Conservation (phyloP, 2,329 filamentous ascomycete species). For the Penicillium palitans region DNA sequence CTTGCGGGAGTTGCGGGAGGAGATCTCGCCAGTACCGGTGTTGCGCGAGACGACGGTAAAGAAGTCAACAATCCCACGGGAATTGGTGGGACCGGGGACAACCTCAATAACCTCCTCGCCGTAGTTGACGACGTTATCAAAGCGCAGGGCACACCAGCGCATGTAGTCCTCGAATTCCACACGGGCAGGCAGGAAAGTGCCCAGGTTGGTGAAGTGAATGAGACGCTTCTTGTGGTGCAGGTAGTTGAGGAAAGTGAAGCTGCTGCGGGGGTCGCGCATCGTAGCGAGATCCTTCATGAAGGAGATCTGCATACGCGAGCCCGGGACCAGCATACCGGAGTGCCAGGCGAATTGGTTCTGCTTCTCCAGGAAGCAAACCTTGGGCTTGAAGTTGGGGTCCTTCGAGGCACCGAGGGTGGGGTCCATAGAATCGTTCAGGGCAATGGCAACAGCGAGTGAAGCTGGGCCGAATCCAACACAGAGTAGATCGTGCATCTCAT, state of each 20-base stretch:
- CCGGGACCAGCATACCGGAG: conserved; percentile 89
- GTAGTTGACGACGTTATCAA: conserved; percentile 72
- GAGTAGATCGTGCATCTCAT: conserved; percentile 77
- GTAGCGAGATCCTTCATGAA: conserved; percentile 96
- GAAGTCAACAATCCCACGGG: conserved; percentile 55
- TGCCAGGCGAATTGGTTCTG: conserved; percentile 87
- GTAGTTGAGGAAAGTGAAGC: conserved; percentile 96
- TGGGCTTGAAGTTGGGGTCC: conserved; percentile 53
- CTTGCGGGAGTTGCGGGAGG: conserved; percentile 47
- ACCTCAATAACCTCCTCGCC: conserved; percentile 74
- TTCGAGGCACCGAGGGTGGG: conserved; percentile 38
- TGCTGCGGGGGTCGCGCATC: conserved; percentile 78
- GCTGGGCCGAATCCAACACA: conserved; percentile 93
- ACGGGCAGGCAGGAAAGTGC: conserved; percentile 82
- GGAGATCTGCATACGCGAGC: conserved; percentile 95
- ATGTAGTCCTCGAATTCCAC: conserved; percentile 95
- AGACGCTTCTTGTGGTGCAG: conserved; percentile 78
- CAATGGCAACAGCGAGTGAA: conserved; percentile 83
- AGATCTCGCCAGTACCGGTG: conserved; percentile 47
- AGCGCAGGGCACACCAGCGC: conserved; percentile 83
- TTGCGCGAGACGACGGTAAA: conserved; percentile 70
- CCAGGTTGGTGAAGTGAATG: conserved; percentile 85
- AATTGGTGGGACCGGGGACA: conserved; percentile 56
- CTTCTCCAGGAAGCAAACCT: conserved; percentile 84
- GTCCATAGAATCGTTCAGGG: conserved; percentile 75